A percentile compares a stretch with the other conserved stretches of the same genome.
phyloP scores from a whole-genome alignment of 129 eudicot species.

The Rutidosis leptorrhynchoides region DNA sequence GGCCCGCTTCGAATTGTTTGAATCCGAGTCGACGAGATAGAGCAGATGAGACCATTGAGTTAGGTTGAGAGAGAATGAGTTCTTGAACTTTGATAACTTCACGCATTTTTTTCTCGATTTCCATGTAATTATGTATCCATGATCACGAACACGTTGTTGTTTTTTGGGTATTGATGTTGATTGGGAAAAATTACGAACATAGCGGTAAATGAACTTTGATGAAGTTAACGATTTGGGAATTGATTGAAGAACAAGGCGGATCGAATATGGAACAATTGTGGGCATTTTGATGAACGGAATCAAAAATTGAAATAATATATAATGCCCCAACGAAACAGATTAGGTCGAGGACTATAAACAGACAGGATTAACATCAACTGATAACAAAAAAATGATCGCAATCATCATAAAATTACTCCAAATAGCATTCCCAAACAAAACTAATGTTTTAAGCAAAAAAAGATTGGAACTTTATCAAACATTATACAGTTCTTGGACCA shows the following conservation, averaged over 20 bases:
- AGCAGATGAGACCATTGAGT: conserved; percentile 58
- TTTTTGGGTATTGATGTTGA: conserved; percentile 87
- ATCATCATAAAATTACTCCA: neutral
- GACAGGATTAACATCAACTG: neutral
- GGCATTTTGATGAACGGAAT: conserved; percentile 35
- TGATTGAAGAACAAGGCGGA: conserved; percentile 23
- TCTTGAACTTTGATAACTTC: conserved; percentile 77
- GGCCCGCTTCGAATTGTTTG: conserved; percentile 67
- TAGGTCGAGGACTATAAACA: neutral
- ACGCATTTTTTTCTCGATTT: conserved; percentile 76
- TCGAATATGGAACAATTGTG: conserved; percentile 14
- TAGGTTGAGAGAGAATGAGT: conserved; percentile 67
- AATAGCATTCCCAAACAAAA: conserved; percentile 1
- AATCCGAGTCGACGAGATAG: conserved; percentile 68
- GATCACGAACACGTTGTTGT: conserved; percentile 70
- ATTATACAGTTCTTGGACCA: neutral
- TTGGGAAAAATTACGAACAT: conserved; percentile 49
- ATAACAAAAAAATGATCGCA: neutral
- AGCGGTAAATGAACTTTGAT: neutral
- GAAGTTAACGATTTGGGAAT: no score
- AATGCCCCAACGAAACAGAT: neutral
- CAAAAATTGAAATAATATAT: neutral
- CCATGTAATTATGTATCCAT: conserved; percentile 85
- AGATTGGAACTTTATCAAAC: neutral
- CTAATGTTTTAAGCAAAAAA: neutral